Evolutionary conservation across 2,329 filamentous ascomycete species (phyloP).

Genomic region (Penicillium sp.): DNA sequence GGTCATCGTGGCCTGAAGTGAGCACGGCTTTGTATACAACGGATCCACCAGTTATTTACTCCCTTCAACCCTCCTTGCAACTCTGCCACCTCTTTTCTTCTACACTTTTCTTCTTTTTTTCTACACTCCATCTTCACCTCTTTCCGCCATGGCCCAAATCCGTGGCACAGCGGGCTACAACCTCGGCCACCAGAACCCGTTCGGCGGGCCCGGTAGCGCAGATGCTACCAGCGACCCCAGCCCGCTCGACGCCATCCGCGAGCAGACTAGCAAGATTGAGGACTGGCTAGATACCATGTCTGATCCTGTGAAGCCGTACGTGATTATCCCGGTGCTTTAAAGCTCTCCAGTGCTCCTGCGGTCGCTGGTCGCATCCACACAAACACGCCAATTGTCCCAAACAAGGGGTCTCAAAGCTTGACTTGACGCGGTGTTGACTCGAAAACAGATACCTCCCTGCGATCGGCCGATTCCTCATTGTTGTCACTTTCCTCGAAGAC

Average conservation of each 20-base stretch:
- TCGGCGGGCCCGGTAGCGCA: constrained; percentile 60
- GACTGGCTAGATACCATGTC: constrained; percentile 83
- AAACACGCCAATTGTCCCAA: background rate
- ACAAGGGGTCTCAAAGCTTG: constrained; percentile 19
- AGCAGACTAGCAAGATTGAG: constrained; percentile 98
- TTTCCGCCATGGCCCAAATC: constrained; percentile 50
- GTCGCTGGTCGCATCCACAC: background rate
- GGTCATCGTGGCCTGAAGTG: constrained; percentile 45
- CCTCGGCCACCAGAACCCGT: constrained; percentile 72
- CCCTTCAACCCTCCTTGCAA: constrained; percentile 3
- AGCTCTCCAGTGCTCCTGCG: background rate
- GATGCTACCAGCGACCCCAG: constrained; percentile 68
- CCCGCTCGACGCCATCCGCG: constrained; percentile 82
- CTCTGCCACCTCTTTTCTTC: constrained; percentile 1
- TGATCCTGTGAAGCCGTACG: constrained; percentile 93
- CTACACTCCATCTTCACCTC: constrained; percentile 5
- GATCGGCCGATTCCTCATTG: constrained; percentile 95
- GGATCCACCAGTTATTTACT: constrained; percentile 22
- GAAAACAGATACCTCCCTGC: constrained; percentile 78
- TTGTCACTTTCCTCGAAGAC: constrained; percentile 97
- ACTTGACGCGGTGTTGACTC: constrained; percentile 33
- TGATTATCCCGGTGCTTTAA: constrained; percentile 4
- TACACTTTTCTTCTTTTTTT: constrained; percentile 7
- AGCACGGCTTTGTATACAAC: constrained; percentile 22
- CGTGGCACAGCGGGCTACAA: constrained; percentile 79